phyloP scores from a whole-genome alignment of 2,329 filamentous ascomycete species.

The Didymella pomorum region DNA sequence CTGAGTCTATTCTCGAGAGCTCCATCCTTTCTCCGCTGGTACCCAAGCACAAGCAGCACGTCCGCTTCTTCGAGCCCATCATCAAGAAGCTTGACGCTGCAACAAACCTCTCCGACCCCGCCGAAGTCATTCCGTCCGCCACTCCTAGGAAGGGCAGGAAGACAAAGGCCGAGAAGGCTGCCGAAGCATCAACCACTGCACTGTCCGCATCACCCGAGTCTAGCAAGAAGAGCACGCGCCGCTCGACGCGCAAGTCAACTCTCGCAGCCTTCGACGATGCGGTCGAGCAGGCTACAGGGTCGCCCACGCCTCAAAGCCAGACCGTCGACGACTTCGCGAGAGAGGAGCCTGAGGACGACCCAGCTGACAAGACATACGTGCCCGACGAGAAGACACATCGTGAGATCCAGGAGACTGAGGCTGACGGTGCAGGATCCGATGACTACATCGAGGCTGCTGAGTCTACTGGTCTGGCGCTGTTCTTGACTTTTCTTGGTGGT shows the following conservation, averaged over 20 bases:
- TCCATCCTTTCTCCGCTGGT: conserved; percentile 42
- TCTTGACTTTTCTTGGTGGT: conserved; percentile 46
- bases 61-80: conserved; percentile 19
- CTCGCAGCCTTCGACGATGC: conserved; percentile 19
- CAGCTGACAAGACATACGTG: conserved; percentile 36
- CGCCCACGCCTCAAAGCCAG: neutral
- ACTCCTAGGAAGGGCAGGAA: conserved; percentile 36
- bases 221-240: conserved; percentile 2
- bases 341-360: neutral
- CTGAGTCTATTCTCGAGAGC: conserved; percentile 58
- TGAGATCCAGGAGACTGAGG: conserved; percentile 39
- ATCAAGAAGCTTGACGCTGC: conserved; percentile 12
- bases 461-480: conserved; percentile 47
- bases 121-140: conserved; percentile 15
- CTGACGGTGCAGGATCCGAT: conserved; percentile 36
- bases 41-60: conserved; percentile 38
- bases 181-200: neutral
- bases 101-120: conserved; percentile 17
- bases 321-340: conserved; percentile 2
- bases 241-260: conserved; percentile 9
- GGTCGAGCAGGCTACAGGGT: conserved; percentile 8
- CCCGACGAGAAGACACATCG: conserved; percentile 32
- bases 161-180: conserved; percentile 17
- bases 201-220: neutral
- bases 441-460: conserved; percentile 46